Base-by-base conservation (phyloP, 169 alveolate genomes). In the Plasmodium vinckei region DNA sequence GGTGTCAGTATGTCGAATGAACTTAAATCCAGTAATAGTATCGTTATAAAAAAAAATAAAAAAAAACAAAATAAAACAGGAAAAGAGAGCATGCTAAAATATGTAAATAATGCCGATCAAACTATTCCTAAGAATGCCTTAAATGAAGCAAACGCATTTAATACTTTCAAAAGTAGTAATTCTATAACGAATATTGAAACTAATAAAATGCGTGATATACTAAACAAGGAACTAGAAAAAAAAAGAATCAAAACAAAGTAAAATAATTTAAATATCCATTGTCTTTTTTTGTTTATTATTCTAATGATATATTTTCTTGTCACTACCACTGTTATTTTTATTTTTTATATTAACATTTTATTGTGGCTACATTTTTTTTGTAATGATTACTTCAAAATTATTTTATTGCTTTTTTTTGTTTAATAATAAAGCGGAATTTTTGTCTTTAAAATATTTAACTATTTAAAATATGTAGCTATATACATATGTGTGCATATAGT, bases 221-320 rank as follows among this genome's bases (percentile, higher is more conserved):
- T 86, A 44, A 71, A 59, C 68, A 49, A 33, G 71, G 91, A 86
- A 59, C 69, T 86, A 69, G 87, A 69, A 56, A 86, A 69, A 63
- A 86, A 86, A 86, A 69, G 56, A 71, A 59, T 46, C n/a, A 73
- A 46, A 25, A 70, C 17, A 53, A 70, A 70, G 49, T n/a, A 13
- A 70, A 9, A 17, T 27, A 23, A 9, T n/a, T 9, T 33, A 44
- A 51, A 9, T 33, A 56, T 3, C 9, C 12, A 12, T 56, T 56
- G 23, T 17, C 64, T 17, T 17, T 23, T 17, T 7, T 56, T 56
- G 42, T 33, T 33, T 33, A 33, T 33, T 33, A 33, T 33, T 33
- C 6, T 33, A 33, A 33, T 33, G 3, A 3, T 33, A 33, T 33
- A 33, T 33, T 33, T 33, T 6, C 42, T 33, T 33, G 5, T 33